Base-by-base conservation (phyloP, 768 basidiomycete species). In the Fomitopsis serialis region DNA sequence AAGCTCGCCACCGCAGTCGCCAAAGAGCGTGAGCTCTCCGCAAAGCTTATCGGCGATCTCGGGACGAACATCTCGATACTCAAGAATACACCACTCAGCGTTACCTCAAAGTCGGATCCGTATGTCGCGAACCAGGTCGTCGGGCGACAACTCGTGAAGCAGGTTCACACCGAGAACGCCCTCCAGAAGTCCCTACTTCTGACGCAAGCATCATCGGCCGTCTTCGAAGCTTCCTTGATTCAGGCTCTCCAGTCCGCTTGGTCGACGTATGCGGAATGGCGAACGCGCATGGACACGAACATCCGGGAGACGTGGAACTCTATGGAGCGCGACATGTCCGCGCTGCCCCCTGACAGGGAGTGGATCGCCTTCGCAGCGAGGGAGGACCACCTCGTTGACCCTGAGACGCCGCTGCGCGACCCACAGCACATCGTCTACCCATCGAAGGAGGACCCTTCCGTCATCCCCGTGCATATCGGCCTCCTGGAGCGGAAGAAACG, bases 121-220 rank as follows among this genome's bases (percentile, higher is more conserved):
- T 95, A 75, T 66, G 88, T 90, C 45, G 76, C 81, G 54, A 92
- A 93, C 67, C 72, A 76, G 52, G 74, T 80, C 52, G 93, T 96
- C 35, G 68, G 76, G 19, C 85, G 80, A 48, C 93, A 97, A 67
- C 82, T 97, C 15, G 80, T 84, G 58, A 91, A 89, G 61, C 95
- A 98, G 72, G 91, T 98, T 43, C 84, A 93, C 70, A 96, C 97
- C 72, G 97, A 99, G 72, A 99, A 99, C 66, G 84, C 94, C 0
- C 83, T 99, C 13, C 96, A 99, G 72, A 99, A 98, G 68, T 91
- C 88, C 2, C 90, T 98, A 63, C 85, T 99, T 64, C 95, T 99
- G 68, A 98, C 96, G 83, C 96, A 99, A 63, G 93, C 95, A 59
- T 96, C 96, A 67, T 90, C 87, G 15, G 96, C 95, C 21, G 87